Base-by-base conservation (phyloP, 2,329 filamentous ascomycete species). In the Rhinocladiella mackenziei region DNA sequence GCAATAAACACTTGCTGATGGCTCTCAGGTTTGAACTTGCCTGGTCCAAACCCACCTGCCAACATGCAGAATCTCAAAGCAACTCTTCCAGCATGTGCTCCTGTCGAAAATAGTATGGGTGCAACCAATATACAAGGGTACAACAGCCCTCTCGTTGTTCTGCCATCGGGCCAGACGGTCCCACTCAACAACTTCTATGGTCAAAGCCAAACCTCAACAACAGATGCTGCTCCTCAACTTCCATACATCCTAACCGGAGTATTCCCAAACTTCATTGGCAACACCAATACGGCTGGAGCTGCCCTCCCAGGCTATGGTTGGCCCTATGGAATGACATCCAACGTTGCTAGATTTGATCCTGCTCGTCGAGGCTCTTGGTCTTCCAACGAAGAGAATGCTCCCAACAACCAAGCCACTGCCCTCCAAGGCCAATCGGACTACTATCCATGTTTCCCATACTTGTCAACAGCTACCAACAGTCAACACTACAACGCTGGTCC, bases 381-480 rank as follows among this genome's bases (percentile, higher is more conserved):
- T 18, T 60, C 65, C 9, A 59, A 62, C 32, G 70, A 72, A 43
- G 66, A 68, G 8, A 62, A 65, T 38, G 63, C 62, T 45, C 76
- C 80, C 2, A 76, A 75, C 43, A 72, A 73, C 38, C 65, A 75
- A 53, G 70, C 73, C 25, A 76, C 79, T 43, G 74, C 78, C 26
- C 29, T 45, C 18, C 39, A 45, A 28, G 46, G 34, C 26, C 50
- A 50, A 39, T 28, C 45, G 13, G 79, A 84, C 46, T 75, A 74
- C 56, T 77, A 74, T 30, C 71, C 77, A 41, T 57, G 55, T 19
- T 63, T 64, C 47, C 48, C 62, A 23, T 85, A 82, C 60, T 81
- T 80, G 0, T 78, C 81, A 1, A 76, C 81, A 25, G 77, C 81
- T 47, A 76, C 83, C 52, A 62, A 79, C 34, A 61, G 54, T 23